A percentile compares a stretch with the other conserved stretches of the same genome.
phyloP scores from a whole-genome alignment of 108 stramenopile genomes.

The Skeletonema costatum region DNA sequence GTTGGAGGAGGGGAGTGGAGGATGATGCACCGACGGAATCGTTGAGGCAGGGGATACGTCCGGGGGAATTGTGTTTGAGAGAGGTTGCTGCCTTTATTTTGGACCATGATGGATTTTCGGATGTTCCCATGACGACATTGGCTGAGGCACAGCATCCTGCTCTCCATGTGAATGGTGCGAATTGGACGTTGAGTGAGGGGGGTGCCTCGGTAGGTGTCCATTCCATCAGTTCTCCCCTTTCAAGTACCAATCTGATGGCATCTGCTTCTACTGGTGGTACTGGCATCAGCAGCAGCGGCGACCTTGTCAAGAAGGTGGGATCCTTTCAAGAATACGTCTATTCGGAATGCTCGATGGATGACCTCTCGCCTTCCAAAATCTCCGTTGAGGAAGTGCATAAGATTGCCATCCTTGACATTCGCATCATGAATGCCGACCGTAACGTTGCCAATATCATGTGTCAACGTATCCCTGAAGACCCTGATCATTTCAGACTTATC shows the following conservation, averaged over 20 bases:
- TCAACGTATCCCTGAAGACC: conserved; percentile 69
- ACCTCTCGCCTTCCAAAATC: conserved; percentile 85
- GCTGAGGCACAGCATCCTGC: conserved; percentile 92
- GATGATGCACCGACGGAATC: conserved; percentile 16
- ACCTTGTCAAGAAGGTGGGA: conserved; percentile 82
- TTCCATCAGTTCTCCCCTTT: conserved; percentile 45
- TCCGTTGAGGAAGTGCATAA: conserved; percentile 93
- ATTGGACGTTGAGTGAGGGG: conserved; percentile 69
- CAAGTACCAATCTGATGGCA: not conserved
- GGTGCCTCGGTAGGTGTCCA: conserved; percentile 87
- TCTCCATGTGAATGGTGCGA: conserved; percentile 81
- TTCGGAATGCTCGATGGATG: conserved; percentile 91
- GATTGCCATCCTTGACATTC: conserved; percentile 97
- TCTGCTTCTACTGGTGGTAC: not conserved
- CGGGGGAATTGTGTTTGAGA: conserved; percentile 95
- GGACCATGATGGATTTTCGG: conserved; percentile 84
- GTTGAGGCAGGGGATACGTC: conserved; percentile 87
- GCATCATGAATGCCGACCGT: conserved; percentile 96
- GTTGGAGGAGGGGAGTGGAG: not conserved
- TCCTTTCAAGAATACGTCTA: conserved; percentile 93
- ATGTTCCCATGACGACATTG: conserved; percentile 96
- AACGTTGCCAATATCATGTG: conserved; percentile 95
- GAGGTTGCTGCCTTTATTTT: conserved; percentile 98
- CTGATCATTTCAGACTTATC: conserved; percentile 74
- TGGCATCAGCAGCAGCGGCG: not conserved